Evolutionary conservation across 768 basidiomycete species (phyloP).

Genomic region (Pleurotus platypus): DNA sequence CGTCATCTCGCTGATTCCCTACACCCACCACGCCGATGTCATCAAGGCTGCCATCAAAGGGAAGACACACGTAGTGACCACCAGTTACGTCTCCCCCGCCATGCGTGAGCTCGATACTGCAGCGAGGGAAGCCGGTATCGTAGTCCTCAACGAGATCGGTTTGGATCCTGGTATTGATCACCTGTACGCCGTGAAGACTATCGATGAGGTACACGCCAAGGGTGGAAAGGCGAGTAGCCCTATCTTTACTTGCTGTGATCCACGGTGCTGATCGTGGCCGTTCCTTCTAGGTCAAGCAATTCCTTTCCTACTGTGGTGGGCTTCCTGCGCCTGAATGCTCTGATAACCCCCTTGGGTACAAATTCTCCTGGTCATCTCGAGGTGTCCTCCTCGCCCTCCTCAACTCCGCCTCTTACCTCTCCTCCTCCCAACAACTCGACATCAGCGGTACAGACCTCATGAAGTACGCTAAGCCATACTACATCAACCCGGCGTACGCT

Average conservation of each 20-base stretch:
- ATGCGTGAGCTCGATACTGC: conserved; percentile 84
- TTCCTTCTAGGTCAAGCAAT: conserved; percentile 68
- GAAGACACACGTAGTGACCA: conserved; percentile 94
- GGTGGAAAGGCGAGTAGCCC: conserved; percentile 75
- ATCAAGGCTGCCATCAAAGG: conserved; percentile 88
- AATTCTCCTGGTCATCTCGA: conserved; percentile 98
- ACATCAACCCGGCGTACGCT: conserved; percentile 90
- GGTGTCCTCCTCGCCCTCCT: conserved; percentile 93
- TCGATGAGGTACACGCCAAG: conserved; percentile 88
- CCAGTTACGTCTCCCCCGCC: conserved; percentile 88
- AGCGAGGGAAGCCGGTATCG: conserved; percentile 83
- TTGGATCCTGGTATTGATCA: conserved; percentile 96
- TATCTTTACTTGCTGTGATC: not conserved
- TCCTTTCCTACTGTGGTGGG: conserved; percentile 94
- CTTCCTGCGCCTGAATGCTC: conserved; percentile 90
- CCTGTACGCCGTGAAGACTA: conserved; percentile 90
- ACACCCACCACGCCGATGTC: conserved; percentile 84
- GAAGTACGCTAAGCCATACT: conserved; percentile 89
- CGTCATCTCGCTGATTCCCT: conserved; percentile 95
- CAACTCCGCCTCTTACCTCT: conserved; percentile 82
- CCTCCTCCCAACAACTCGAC: conserved; percentile 57
- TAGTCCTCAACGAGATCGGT: conserved; percentile 97
- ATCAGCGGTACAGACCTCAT: conserved; percentile 84
- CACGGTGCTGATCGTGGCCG: not conserved
- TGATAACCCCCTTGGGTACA: conserved; percentile 96